Percentiles rank a stretch among this genome's conserved stretches.
phyloP scores from a whole-genome alignment of 2,329 filamentous ascomycete species.

The Periconia macrospinosa region DNA sequence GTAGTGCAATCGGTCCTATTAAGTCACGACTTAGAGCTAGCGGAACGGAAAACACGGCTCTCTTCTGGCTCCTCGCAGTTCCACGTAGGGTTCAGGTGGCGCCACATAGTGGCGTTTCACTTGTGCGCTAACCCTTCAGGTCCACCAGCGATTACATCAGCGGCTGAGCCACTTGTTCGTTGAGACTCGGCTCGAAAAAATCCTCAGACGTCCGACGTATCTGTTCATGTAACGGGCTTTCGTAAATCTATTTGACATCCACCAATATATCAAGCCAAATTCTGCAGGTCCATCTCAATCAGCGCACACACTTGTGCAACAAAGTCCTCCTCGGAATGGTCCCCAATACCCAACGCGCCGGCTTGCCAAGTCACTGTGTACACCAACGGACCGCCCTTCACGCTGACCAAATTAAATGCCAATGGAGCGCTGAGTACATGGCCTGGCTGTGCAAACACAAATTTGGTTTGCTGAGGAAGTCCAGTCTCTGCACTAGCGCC shows the following conservation, averaged over 20 bases:
- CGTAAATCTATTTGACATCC: too few species aligned
- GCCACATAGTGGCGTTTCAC: background rate
- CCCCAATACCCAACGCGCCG: slow-evolving; percentile 43
- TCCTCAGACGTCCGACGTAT: too few species aligned
- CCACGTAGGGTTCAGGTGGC: background rate
- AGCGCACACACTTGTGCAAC: slow-evolving; percentile 15
- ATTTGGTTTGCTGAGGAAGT: slow-evolving; percentile 30
- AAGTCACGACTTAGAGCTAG: background rate
- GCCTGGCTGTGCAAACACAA: slow-evolving; percentile 51
- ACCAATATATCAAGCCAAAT: background rate
- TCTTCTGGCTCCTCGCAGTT: background rate
- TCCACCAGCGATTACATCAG: background rate
- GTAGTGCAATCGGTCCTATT: background rate
- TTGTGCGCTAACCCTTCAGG: background rate
- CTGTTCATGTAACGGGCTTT: too few species aligned
- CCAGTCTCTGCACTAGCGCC: background rate
- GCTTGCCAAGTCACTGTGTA: slow-evolving; percentile 48
- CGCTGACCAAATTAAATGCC: slow-evolving; percentile 47
- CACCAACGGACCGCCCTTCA: slow-evolving; percentile 43
- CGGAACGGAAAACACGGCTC: background rate
- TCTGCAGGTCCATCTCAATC: background rate
- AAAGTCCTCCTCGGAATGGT: slow-evolving; percentile 31
- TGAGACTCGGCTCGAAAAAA: too few species aligned
- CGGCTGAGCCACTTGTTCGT: background rate
- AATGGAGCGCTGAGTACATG: slow-evolving; percentile 43